Percentiles rank a stretch among this genome's conserved stretches.
phyloP scores from a whole-genome alignment of 495 filamentous ascomycete genomes.

The Neurospora sp. region DNA sequence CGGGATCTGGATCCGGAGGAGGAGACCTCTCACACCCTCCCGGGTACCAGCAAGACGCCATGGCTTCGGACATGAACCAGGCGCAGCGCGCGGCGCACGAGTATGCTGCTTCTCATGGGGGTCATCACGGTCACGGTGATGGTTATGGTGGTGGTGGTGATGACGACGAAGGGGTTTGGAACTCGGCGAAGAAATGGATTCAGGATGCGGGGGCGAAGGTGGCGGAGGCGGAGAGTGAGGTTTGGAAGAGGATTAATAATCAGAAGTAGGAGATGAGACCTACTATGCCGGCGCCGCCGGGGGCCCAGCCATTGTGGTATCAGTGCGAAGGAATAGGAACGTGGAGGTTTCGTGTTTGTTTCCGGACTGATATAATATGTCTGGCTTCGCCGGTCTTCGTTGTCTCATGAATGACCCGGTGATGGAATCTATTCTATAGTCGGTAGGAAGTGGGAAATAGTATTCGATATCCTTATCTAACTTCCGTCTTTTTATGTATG shows the following conservation, averaged over 20 bases:
- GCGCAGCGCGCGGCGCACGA: conserved; percentile 5
- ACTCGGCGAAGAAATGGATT: conserved; percentile 50
- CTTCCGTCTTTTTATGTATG: too few relatives aligned
- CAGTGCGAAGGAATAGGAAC: not conserved
- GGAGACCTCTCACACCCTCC: conserved; percentile 12
- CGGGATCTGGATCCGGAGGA: not conserved
- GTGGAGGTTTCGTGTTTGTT: not conserved
- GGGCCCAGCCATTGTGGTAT: not conserved
- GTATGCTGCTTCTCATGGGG: conserved; percentile 7
- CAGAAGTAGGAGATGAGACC: conserved; percentile 19
- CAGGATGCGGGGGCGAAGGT: conserved; percentile 52
- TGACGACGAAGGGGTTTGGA: conserved; percentile 41
- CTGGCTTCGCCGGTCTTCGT: not conserved
- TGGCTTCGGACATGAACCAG: conserved; percentile 30
- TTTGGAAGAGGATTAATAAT: conserved; percentile 60
- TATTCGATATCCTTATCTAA: not conserved
- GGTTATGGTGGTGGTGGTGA: conserved; percentile 11
- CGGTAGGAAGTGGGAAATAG: not conserved
- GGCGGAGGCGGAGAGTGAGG: conserved; percentile 53
- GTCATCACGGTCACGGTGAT: conserved; percentile 31
- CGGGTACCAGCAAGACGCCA: conserved; percentile 45
- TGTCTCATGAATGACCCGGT: not conserved
- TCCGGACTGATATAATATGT: not conserved
- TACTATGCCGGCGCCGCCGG: not conserved
- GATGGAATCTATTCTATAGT: not conserved